phyloP scores from a whole-genome alignment of 139 green algal species.

The Chlamydomonas eustigma region DNA sequence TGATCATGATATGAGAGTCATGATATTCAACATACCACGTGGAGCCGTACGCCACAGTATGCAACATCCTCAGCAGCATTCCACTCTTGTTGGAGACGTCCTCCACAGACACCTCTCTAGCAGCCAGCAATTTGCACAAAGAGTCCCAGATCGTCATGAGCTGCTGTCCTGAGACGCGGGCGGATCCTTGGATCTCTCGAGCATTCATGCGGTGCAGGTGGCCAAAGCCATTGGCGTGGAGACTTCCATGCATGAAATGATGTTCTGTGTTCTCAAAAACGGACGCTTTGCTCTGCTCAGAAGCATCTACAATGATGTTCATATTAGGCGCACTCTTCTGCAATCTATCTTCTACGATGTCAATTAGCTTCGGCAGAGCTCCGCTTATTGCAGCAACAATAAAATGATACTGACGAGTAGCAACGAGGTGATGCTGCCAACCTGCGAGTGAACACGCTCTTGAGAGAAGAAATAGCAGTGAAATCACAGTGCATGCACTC shows the following conservation, averaged over 20 bases:
- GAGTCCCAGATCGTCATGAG: slow-evolving; percentile 91
- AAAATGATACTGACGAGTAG: slow-evolving; percentile 77
- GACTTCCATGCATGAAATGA: slow-evolving; percentile 85
- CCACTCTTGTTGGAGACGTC: slow-evolving; percentile 89
- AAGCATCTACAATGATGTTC: background rate
- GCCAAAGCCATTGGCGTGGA: slow-evolving; percentile 93
- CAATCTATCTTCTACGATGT: slow-evolving; percentile 39
- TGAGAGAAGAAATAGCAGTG: background rate
- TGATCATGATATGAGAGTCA: too few species aligned
- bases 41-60: slow-evolving; percentile 56
- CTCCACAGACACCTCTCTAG: slow-evolving; percentile 68
- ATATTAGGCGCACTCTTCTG: background rate
- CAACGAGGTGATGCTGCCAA: slow-evolving; percentile 86
- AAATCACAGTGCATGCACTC: slow-evolving; percentile 4
- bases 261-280: slow-evolving; percentile 61
- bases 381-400: slow-evolving; percentile 59
- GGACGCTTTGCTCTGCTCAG: slow-evolving; percentile 35
- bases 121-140: slow-evolving; percentile 75
- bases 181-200: slow-evolving; percentile 51
- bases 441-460: slow-evolving; percentile 47
- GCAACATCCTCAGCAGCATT: slow-evolving; percentile 90
- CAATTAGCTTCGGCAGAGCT: slow-evolving; percentile 41
- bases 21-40: slow-evolving; percentile 74
- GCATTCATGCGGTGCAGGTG: slow-evolving; percentile 75
- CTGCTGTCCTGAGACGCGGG: slow-evolving; percentile 52